Conservation (phyloP, 768 basidiomycete genomes). For the Lactifluus pinguis region DNA sequence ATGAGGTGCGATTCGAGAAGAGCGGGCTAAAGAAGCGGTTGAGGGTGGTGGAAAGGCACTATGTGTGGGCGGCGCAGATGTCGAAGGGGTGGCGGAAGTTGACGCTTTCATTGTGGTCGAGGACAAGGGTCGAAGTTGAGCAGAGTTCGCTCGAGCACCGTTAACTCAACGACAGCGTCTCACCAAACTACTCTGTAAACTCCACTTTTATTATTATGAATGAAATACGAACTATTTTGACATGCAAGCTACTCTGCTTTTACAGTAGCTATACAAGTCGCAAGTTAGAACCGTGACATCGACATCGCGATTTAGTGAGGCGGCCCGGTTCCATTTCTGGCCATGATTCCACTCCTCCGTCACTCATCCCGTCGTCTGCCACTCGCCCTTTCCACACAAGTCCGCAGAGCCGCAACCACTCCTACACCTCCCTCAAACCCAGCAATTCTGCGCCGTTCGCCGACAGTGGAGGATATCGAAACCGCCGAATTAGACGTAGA, state of each 20-base stretch:
- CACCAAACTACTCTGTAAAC: no score
- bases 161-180: no score
- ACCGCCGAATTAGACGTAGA: slow-evolving; percentile 58
- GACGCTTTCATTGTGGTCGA: slow-evolving; percentile 17
- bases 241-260: no score
- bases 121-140: neutral
- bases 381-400: slow-evolving; percentile 2
- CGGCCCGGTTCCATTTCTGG: neutral
- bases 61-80: slow-evolving; percentile 36
- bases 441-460: slow-evolving; percentile 31
- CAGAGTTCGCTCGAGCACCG: no score
- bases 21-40: slow-evolving; percentile 48
- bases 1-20: slow-evolving; percentile 81
- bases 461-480: slow-evolving; percentile 37
- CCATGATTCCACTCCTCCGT: neutral
- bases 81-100: slow-evolving; percentile 17
- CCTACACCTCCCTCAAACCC: slow-evolving; percentile 3
- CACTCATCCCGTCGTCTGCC: neutral
- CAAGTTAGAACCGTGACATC: no score
- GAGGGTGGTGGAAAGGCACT: slow-evolving; percentile 67
- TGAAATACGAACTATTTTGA: no score
- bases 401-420: neutral
- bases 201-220: no score
- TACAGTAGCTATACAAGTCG: no score
- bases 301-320: no score